phyloP scores from a whole-genome alignment of 306 rosid genomes.

The Sicyos edulis region DNA sequence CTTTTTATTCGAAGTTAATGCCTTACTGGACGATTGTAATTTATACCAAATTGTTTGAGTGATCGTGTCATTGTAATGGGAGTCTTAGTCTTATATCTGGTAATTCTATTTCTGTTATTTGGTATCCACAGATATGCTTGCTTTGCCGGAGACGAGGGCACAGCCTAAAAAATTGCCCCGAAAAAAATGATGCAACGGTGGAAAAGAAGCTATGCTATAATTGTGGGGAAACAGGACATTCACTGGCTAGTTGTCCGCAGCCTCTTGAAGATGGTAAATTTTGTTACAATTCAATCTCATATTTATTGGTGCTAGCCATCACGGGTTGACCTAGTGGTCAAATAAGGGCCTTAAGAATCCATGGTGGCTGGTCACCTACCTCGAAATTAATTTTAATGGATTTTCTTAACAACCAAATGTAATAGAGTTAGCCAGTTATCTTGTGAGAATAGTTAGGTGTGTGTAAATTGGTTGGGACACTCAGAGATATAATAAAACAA shows the following conservation, averaged over 20 bases:
- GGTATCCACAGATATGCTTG: conserved; percentile 61
- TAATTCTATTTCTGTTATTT: not conserved
- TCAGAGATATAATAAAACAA: no score
- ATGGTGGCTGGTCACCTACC: no score
- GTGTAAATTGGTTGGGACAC: no score
- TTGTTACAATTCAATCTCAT: not conserved
- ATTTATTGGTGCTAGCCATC: not conserved
- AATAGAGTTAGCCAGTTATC: no score
- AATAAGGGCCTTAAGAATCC: no score
- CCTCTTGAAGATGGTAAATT: conserved; percentile 65
- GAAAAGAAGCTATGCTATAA: conserved; percentile 64
- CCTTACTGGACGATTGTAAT: not conserved
- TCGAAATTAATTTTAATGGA: no score
- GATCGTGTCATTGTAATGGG: not conserved
- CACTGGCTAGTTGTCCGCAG: conserved; percentile 50
- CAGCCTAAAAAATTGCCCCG: conserved; percentile 69
- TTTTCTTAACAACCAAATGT: no score
- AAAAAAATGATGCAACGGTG: conserved; percentile 34
- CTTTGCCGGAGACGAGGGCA: conserved; percentile 85
- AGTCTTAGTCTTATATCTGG: not conserved
- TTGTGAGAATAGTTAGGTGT: no score
- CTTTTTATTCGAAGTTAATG: not conserved
- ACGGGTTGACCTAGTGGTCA: no score
- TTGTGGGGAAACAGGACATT: conserved; percentile 79
- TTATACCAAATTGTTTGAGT: not conserved